Percentiles rank a stretch among this genome's conserved stretches.
Evolutionary conservation across 495 filamentous ascomycete species (phyloP).

Genomic region (Hypoxylon subgilvum): DNA sequence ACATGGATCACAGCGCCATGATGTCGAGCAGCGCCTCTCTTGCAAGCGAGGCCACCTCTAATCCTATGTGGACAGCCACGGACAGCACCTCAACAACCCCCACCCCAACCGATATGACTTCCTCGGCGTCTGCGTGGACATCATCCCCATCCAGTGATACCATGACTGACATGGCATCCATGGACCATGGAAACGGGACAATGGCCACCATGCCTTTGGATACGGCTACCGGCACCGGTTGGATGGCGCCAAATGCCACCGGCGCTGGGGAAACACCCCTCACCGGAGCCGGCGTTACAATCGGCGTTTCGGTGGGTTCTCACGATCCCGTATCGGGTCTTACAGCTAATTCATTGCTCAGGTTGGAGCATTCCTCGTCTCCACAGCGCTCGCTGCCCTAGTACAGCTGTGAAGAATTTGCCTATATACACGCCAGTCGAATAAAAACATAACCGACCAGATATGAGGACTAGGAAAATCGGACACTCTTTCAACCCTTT

Average conservation of each 20-base stretch:
- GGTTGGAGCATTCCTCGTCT: conserved; percentile 30
- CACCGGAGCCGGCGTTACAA: conserved; percentile 11
- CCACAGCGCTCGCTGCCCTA: conserved; percentile 20
- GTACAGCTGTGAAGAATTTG: conserved; percentile 20
- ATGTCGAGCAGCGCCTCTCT: conserved; percentile 10
- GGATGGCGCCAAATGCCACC: conserved; percentile 18
- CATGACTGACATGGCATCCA: conserved; percentile 9
- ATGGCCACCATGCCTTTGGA: conserved; percentile 14
- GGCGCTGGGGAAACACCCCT: conserved; percentile 9
- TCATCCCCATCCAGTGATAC: conserved; percentile 9
- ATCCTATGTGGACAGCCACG: conserved; percentile 1
- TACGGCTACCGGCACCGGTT: conserved; percentile 10
- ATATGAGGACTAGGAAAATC: neutral
- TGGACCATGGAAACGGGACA: conserved; percentile 11
- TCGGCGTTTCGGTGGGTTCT: conserved; percentile 28
- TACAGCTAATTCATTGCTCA: conserved; percentile 16
- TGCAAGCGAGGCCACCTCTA: neutral
- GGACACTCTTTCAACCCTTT: neutral
- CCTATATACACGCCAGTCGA: neutral
- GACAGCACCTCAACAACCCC: neutral
- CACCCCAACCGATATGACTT: conserved; percentile 5
- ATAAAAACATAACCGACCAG: too few species aligned
- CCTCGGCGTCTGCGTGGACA: neutral
- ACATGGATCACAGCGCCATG: conserved; percentile 9
- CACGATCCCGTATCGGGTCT: neutral